Base-by-base conservation (phyloP, 768 basidiomycete species). In the Boletellus ananiceps region DNA sequence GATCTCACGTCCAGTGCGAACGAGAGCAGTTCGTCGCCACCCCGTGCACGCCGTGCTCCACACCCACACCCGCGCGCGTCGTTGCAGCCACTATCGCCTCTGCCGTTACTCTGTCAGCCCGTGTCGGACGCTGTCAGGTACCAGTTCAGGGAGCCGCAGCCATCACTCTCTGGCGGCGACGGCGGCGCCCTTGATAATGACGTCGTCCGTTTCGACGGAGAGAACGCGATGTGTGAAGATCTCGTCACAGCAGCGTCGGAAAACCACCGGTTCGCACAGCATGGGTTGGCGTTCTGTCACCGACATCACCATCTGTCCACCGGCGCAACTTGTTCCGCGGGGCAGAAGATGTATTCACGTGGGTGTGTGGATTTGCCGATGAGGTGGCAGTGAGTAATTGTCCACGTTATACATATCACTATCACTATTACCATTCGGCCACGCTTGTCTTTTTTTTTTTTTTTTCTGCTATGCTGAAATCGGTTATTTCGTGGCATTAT, bases 21-120 rank as follows among this genome's bases (percentile, higher is more conserved):
- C 31, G 68, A 62, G 8, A 19, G 19, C 21, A 31, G 44, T 29
- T 40, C 40, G 19, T 36, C 47, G 12, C 49, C n/a, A 19, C 43
- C 40, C 21, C 8, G 32, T 39, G 11, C 49, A 40, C 42, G 14
- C 16, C 29, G 8, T 11, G 29, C 29, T 29, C 29, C 29, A 13
- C 45, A 34, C 37, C 48, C 50, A 18, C 38, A 41, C 15, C 49
- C 48, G 2, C 45, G 14, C n/a, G 4, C 36, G n/a, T 37, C 36
- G 16, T 8, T 40, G 13, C 54, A 39, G 45, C 54, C 41, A 29
- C 50, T 65, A 14, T 67, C 67, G 0, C 65, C 65, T 9, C 59
- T 67, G 8, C 67, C 66, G 5, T 42, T 67, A 47, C 68, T 67
- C 37, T 67, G 66, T 37, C 66, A 68, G 47, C 66, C 66, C 3